Conservation (phyloP, 2,329 filamentous ascomycete genomes). For the Pseudogymnoascus sp. region DNA sequence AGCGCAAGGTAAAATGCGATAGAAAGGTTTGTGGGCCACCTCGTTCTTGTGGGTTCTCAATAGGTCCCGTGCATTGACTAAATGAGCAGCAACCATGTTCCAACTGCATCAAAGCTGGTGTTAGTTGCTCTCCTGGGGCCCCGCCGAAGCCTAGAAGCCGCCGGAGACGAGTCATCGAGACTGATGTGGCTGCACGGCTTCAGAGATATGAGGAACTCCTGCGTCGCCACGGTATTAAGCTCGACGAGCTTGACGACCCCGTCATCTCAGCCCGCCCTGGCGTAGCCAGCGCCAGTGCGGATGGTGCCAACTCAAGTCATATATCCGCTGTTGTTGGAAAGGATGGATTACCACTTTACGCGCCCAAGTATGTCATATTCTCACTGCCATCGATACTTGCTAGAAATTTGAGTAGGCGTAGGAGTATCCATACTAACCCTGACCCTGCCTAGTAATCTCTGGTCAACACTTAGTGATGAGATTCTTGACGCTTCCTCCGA, state of each 20-base stretch:
- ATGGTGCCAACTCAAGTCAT: constrained; percentile 15
- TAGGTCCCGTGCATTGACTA: neutral
- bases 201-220: constrained; percentile 25
- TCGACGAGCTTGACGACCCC: constrained; percentile 24
- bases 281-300: neutral
- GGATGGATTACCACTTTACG: neutral
- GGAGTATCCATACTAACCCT: neutral
- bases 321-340: constrained; percentile 16
- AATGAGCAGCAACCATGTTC: constrained; percentile 23
- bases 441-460: constrained; percentile 23
- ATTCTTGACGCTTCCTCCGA: constrained; percentile 30
- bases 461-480: constrained; percentile 28
- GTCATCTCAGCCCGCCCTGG: neutral
- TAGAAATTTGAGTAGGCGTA: constrained; percentile 22
- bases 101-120: constrained; percentile 24
- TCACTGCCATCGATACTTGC: constrained; percentile 23
- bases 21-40: constrained; percentile 3
- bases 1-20: constrained; percentile 29
- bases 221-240: constrained; percentile 23
- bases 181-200: constrained; percentile 25
- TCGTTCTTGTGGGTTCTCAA: neutral
- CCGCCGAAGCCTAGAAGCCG: constrained; percentile 22
- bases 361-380: neutral
- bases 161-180: constrained; percentile 26
- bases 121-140: constrained; percentile 22